Conservation (phyloP, 495 filamentous ascomycete genomes). For the Trichoderma parareesei region DNA sequence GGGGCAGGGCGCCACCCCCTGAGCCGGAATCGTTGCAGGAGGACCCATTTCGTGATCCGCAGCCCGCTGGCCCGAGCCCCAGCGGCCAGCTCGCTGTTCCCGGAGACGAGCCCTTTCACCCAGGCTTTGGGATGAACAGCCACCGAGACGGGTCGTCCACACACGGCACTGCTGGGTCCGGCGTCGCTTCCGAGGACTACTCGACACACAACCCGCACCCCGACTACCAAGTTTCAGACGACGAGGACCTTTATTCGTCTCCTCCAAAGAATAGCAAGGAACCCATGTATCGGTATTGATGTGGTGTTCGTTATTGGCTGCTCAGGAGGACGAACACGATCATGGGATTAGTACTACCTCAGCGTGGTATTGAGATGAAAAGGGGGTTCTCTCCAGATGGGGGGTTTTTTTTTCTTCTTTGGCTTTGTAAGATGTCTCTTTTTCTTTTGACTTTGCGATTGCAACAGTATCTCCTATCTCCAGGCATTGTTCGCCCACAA, state of each 20-base stretch:
- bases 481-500: not conserved
- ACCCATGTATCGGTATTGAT: conserved; percentile 4
- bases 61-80: conserved; percentile 13
- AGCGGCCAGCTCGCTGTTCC: not conserved
- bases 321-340: no score
- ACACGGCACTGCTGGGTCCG: not conserved
- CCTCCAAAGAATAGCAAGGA: not conserved
- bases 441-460: not conserved
- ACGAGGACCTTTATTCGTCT: not conserved
- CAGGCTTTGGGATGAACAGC: not conserved
- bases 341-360: no score
- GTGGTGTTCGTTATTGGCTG: no score
- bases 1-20: conserved; percentile 24
- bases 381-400: no score
- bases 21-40: conserved; percentile 25
- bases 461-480: no score
- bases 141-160: not conserved
- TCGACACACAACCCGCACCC: not conserved
- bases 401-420: no score
- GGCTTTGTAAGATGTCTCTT: not conserved
- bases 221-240: not conserved
- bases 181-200: not conserved
- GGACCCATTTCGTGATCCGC: conserved; percentile 41
- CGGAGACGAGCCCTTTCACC: not conserved
- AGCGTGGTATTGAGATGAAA: no score